These are phyloP conservation scores for Hymenotorrendiella dingleyae DNA, from an alignment of 2,329 filamentous ascomycete species.

Conservation along the genomic window DNA sequence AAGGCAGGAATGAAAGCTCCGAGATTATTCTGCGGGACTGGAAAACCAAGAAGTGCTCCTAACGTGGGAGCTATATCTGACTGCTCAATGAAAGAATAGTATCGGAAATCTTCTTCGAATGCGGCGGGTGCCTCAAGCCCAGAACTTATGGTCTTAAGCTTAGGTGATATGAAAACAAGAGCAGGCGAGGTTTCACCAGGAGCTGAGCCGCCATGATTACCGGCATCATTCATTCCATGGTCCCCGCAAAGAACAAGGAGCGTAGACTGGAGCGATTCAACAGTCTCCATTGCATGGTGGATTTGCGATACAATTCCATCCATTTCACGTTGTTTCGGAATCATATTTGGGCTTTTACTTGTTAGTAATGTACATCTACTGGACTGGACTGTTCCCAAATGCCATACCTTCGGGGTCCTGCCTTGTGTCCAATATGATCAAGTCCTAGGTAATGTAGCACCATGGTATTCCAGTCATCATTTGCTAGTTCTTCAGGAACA, in stretches of 20 bases:
- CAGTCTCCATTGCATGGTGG: slow-evolving; percentile 66
- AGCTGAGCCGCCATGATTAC: slow-evolving; percentile 92
- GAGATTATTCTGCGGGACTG: slow-evolving; percentile 82
- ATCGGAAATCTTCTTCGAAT: slow-evolving; percentile 67
- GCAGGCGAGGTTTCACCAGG: slow-evolving; percentile 92
- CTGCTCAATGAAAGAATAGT: slow-evolving; percentile 82
- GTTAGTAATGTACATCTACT: slow-evolving; percentile 16
- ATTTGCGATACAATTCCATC: slow-evolving; percentile 73
- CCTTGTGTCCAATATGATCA: slow-evolving; percentile 96
- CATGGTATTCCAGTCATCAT: slow-evolving; percentile 85
- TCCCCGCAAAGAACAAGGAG: slow-evolving; percentile 85
- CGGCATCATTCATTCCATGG: slow-evolving; percentile 99
- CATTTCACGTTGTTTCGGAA: slow-evolving; percentile 92
- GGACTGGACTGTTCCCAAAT: slow-evolving; percentile 3
- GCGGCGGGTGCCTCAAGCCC: slow-evolving; percentile 45
- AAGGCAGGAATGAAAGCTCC: slow-evolving; percentile 80
- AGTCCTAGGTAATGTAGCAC: slow-evolving; percentile 92
- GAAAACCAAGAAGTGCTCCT: slow-evolving; percentile 79
- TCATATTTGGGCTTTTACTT: slow-evolving; percentile 69
- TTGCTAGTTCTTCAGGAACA: slow-evolving; percentile 67
- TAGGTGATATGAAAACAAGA: slow-evolving; percentile 84
- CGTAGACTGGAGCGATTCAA: slow-evolving; percentile 68
- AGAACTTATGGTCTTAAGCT: slow-evolving; percentile 54
- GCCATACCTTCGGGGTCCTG: slow-evolving; percentile 80
- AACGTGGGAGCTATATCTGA: slow-evolving; percentile 90